These are phyloP conservation scores for Hymenoscyphus fructigenus DNA, from an alignment of 2,329 filamentous ascomycete species.

Conservation along the genomic window DNA sequence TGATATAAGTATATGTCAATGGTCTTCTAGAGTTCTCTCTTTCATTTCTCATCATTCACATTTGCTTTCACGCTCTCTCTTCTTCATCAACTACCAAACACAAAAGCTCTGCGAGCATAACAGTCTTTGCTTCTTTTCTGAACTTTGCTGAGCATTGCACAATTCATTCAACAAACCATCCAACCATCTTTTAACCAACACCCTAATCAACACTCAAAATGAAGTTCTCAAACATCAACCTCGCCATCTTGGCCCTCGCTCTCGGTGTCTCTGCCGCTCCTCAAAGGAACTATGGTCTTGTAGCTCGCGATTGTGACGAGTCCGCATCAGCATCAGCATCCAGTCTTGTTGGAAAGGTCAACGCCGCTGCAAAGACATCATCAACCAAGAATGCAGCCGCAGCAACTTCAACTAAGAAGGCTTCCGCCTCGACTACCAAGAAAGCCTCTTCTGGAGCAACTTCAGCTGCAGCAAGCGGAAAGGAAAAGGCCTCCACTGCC, in stretches of 20 bases:
- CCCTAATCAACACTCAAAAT: slow-evolving; percentile 4
- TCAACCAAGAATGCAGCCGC: not conserved
- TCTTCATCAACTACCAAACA: slow-evolving; percentile 1
- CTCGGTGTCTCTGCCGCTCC: slow-evolving; percentile 12
- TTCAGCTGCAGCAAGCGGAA: too few relatives aligned
- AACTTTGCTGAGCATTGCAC: slow-evolving; percentile 12
- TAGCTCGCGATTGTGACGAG: not conserved
- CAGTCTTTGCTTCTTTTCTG: slow-evolving; percentile 3
- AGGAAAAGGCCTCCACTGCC: not conserved
- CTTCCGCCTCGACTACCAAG: slow-evolving; percentile 7
- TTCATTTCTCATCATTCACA: slow-evolving; percentile 2
- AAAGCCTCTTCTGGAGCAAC: not conserved
- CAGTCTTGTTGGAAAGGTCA: not conserved
- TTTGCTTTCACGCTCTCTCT: not conserved
- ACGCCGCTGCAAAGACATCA: not conserved
- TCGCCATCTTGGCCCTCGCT: slow-evolving; percentile 10
- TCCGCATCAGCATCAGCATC: not conserved
- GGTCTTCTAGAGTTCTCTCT: not conserved
- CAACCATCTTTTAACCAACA: not conserved
- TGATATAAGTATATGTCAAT: slow-evolving; percentile 3
- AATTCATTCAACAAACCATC: not conserved
- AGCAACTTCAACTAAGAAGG: not conserved
- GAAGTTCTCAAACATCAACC: slow-evolving; percentile 11
- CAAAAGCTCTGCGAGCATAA: slow-evolving; percentile 10
- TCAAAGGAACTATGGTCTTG: not conserved